Evolutionary conservation across 2,329 filamentous ascomycete species (phyloP), one percentile per base, ranked within the genome.

Genomic region (Fusarium dlaminii): DNA sequence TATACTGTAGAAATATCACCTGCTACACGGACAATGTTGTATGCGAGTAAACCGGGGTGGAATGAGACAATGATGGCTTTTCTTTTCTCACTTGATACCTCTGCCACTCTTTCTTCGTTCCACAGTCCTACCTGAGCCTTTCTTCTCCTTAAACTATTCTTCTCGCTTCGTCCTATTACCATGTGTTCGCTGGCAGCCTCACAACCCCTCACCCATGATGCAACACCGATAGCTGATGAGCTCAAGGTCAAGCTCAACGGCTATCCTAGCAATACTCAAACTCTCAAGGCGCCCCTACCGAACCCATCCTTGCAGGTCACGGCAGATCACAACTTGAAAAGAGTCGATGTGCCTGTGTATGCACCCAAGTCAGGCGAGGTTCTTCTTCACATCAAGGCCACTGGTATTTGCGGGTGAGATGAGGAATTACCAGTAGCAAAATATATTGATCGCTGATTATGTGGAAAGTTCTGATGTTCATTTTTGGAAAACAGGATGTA

Each of bases 401-500:
- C 90, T 7, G 90, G 90, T 48, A 89, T 92, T 42, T 92, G 90
- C 81, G 90, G 90, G 85, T 90, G 80, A 51, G 75, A 51, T 34
- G 81, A 66, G 27, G 15, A 39, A 8, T 12, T 20, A 14, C 24
- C 8, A 27, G 17, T 12, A 9, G 20, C 27, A 45, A 29, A 18
- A 29, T 17, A 18, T 18, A 48, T 43, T 46, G 27, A 36, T 55
- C 18, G 39, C 66, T 73, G 40, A 72, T 46, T 9, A 42, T 24
- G 17, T 15, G 29, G 17, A 22, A 36, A 90, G 88, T 45, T 92
- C 90, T 2, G 91, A 93, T 75, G 87, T 93, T 72, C 91, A 93
- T 78, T 91, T 92, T 74, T 93, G 91, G 91, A 90, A 90, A 75
- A 83, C 85, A 1, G 91, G 91, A 30, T 82, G 86, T 18, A 93